Evolutionary conservation across 202 grass and related monocot species (phyloP).

Genomic region (Hordeum pubiflorum): DNA sequence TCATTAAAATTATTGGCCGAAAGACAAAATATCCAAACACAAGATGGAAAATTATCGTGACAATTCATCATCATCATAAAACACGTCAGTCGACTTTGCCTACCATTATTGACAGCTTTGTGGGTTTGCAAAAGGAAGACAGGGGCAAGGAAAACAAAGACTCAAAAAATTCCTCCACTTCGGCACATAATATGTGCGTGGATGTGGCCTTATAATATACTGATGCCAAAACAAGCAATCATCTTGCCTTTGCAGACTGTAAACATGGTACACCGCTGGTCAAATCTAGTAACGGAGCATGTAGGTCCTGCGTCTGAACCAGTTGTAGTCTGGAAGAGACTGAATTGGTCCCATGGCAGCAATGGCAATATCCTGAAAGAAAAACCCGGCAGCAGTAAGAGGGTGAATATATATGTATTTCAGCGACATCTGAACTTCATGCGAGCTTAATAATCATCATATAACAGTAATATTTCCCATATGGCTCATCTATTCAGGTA

Average conservation of each 20-base stretch:
- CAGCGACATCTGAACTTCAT: not conserved
- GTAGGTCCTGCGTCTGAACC: slow-evolving; percentile 98
- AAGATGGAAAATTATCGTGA: not conserved
- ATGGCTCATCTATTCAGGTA: not conserved
- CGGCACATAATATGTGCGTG: slow-evolving; percentile 23
- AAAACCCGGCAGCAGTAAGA: not conserved
- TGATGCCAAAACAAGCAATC: slow-evolving; percentile 37
- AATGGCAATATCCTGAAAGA: slow-evolving; percentile 68
- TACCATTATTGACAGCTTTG: slow-evolving; percentile 64
- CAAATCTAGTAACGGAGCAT: slow-evolving; percentile 76
- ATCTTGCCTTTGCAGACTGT: slow-evolving; percentile 31
- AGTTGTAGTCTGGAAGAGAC: slow-evolving; percentile 94
- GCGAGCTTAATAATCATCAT: not conserved
- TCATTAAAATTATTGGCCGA: slow-evolving; percentile 24
- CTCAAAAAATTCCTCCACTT: slow-evolving; percentile 48
- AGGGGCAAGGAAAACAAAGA: slow-evolving; percentile 25
- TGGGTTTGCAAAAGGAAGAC: slow-evolving; percentile 22
- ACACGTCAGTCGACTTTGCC: slow-evolving; percentile 45
- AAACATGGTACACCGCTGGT: slow-evolving; percentile 40
- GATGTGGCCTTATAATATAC: slow-evolving; percentile 45
- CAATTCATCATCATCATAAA: slow-evolving; percentile 30
- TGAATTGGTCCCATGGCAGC: slow-evolving; percentile 91
- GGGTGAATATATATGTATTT: not conserved
- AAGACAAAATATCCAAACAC: not conserved
- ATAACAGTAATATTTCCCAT: not conserved